Conservation (phyloP, 495 filamentous ascomycete genomes). For the Penicillium roqueforti region DNA sequence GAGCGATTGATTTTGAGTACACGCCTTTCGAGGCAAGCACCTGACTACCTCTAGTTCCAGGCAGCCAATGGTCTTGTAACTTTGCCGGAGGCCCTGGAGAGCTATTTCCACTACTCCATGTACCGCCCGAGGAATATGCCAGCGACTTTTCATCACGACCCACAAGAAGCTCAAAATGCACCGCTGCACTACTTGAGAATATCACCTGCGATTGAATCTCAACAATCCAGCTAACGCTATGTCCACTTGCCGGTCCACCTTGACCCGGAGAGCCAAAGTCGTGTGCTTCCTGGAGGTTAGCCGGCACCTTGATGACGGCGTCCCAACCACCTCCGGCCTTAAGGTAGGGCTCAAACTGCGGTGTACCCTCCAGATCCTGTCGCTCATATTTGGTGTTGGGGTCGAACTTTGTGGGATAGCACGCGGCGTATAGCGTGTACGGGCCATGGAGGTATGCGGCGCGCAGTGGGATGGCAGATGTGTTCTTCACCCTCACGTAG, state of each 20-base stretch:
- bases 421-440: conserved; percentile 82
- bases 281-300: conserved; percentile 38
- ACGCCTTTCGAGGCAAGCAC: conserved; percentile 62
- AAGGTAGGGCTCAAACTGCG: conserved; percentile 91
- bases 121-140: conserved; percentile 54
- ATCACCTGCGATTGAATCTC: conserved; percentile 89
- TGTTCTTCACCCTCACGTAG: conserved; percentile 84
- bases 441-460: conserved; percentile 95
- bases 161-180: conserved; percentile 85
- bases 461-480: conserved; percentile 81
- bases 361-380: conserved; percentile 58
- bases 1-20: conserved; percentile 68
- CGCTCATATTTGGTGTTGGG: conserved; percentile 68
- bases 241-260: conserved; percentile 21
- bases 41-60: conserved; percentile 49
- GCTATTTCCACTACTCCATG: conserved; percentile 40
- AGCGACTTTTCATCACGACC: conserved; percentile 80
- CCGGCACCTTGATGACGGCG: conserved; percentile 70
- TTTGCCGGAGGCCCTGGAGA: conserved; percentile 63
- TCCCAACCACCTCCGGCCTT: conserved; percentile 88
- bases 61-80: conserved; percentile 60
- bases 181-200: conserved; percentile 80
- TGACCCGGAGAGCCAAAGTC: conserved; percentile 19
- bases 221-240: conserved; percentile 78
- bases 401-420: conserved; percentile 74